Percentiles rank a stretch among this genome's conserved stretches.
Conservation (phyloP, 164 flowering plant species). For the Nymphaea thermarum region DNA sequence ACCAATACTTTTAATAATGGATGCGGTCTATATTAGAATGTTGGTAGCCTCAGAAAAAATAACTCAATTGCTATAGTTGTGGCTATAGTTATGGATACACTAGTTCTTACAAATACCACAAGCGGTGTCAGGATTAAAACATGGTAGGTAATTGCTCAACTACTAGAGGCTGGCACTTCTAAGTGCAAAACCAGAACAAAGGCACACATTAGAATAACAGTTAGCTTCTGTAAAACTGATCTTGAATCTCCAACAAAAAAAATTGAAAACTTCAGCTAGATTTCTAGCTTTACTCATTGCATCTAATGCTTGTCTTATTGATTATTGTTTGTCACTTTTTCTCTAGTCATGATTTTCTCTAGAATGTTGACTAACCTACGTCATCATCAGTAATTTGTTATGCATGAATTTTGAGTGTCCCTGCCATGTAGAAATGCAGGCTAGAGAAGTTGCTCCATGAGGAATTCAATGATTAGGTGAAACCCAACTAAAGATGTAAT, state of each 20-base stretch:
- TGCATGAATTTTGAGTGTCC: neutral
- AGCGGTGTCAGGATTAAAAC: conserved; percentile 94
- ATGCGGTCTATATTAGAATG: conserved; percentile 26
- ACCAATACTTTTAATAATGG: neutral
- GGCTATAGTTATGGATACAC: conserved; percentile 57
- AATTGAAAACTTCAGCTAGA: too few relatives aligned
- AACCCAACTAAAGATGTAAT: conserved; percentile 52
- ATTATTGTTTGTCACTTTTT: neutral
- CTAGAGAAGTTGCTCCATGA: conserved; percentile 99
- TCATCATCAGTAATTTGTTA: neutral
- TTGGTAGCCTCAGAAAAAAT: conserved; percentile 94
- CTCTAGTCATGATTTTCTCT: conserved; percentile 2
- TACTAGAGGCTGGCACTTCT: too few relatives aligned
- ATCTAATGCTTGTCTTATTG: too few relatives aligned
- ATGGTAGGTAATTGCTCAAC: conserved; percentile 88
- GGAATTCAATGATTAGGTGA: conserved; percentile 82
- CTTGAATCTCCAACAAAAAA: too few relatives aligned
- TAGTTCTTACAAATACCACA: conserved; percentile 48
- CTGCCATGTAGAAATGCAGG: conserved; percentile 72
- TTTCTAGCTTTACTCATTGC: too few relatives aligned
- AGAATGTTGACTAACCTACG: too few relatives aligned
- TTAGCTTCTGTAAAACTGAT: too few relatives aligned
- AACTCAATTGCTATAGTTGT: conserved; percentile 62
- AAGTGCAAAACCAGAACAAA: too few relatives aligned
- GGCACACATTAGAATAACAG: too few relatives aligned